Base-by-base conservation (phyloP, 306 rosid species). In the Prunus dulcis region DNA sequence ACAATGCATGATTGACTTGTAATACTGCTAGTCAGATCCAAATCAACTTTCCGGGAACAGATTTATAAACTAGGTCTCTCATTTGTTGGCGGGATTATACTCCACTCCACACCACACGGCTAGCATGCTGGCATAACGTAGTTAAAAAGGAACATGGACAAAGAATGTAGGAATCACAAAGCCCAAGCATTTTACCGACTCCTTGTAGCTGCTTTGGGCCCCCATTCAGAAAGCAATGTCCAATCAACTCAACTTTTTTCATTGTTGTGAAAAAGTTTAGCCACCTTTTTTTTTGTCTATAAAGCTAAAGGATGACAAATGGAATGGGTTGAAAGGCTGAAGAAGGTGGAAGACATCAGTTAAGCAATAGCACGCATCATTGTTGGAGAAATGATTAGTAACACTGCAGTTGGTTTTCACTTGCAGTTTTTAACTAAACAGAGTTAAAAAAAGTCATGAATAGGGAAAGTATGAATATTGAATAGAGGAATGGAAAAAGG, bases 181-280 rank as follows among this genome's bases (percentile, higher is more conserved):
- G 17, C 13, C 60, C 43, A 43, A 52, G 52, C 70, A 76, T 71
- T 22, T 72, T 34, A 20, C 60, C 28, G 5, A 30, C 67, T 46
- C n/a, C 2, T 55, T 55, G 45, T 12, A 66, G 45, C 18, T 34
- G 61, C 17, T 28, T 32, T 27, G 32, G 68, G 50, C 43, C 30
- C 70, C 62, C 32, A 60, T 68, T 67, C 47, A 57, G 75, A 83
- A 81, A 77, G 85, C 76, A 57, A 67, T 3, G 64, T 71, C 30
- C 82, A 64, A 82, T 28, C 43, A 6, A 68, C 18, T 52, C 71
- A 49, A 62, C 61, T 85, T 13, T 50, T 73, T 49, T 77, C 51
- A 57, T 83, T 80, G 68, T 25, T 73, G 72, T 68, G 49, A 20
- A 85, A 87, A 87, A 30, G 91, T 77, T 50, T 83, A 74, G 77